Evolutionary conservation across 2,329 filamentous ascomycete species (phyloP).

Genomic region (Paraphoma sp.): DNA sequence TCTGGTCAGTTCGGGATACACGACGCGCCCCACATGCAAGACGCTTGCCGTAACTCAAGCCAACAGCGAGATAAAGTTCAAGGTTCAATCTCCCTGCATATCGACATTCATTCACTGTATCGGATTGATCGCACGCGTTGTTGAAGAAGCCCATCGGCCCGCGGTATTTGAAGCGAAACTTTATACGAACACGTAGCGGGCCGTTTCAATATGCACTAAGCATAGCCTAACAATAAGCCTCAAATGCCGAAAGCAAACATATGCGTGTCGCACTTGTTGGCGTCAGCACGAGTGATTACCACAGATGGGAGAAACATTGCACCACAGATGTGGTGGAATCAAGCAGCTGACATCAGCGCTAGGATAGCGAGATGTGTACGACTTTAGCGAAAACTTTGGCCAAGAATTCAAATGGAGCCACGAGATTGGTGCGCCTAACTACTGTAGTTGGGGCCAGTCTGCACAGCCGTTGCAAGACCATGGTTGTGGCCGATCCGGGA

Average conservation of each 20-base stretch:
- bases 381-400: neutral
- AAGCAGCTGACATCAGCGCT: neutral
- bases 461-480: neutral
- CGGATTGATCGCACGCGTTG: neutral
- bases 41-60: no score
- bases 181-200: neutral
- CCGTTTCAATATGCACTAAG: neutral
- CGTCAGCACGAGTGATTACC: neutral
- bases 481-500: neutral
- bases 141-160: neutral
- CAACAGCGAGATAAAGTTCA: no score
- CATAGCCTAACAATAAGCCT: neutral
- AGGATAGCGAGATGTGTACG: neutral
- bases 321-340: neutral
- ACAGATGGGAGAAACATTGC: neutral
- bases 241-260: neutral
- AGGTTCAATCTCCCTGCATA: neutral
- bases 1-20: no score
- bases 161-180: neutral
- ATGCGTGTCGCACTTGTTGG: neutral
- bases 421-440: neutral
- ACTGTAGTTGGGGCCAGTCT: neutral
- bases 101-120: neutral
- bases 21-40: no score
- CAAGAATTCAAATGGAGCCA: neutral